phyloP scores from a whole-genome alignment of 2,329 filamentous ascomycete genomes.

The Fonsecaea erecta region DNA sequence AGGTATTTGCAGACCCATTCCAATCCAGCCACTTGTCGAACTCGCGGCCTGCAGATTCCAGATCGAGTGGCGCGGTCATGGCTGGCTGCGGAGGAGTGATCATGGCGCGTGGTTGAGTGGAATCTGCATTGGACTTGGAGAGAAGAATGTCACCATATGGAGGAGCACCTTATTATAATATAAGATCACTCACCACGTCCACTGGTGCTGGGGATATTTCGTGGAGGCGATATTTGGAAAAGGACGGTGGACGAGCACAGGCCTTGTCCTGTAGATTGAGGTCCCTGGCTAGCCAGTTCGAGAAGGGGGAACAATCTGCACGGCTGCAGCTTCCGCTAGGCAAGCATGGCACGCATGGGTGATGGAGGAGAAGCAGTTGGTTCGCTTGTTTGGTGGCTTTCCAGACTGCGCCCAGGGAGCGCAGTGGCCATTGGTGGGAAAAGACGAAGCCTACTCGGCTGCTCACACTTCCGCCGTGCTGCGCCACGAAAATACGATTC shows the following conservation, averaged over 20 bases:
- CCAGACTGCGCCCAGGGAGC: not conserved
- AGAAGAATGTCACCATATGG: not conserved
- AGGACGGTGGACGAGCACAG: not conserved
- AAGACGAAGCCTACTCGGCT: slow-evolving; percentile 13
- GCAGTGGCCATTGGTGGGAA: slow-evolving; percentile 13
- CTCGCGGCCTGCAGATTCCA: slow-evolving; percentile 34
- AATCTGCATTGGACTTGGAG: not conserved
- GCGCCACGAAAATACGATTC: slow-evolving; percentile 22
- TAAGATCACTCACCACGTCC: not conserved
- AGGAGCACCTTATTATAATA: slow-evolving; percentile 4
- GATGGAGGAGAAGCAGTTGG: slow-evolving; percentile 14
- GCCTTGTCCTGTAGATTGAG: not conserved
- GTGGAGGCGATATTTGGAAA: slow-evolving; percentile 15
- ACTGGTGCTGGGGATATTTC: not conserved
- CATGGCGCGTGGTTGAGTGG: slow-evolving; percentile 8
- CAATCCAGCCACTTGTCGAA: slow-evolving; percentile 39
- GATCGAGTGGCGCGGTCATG: slow-evolving; percentile 26
- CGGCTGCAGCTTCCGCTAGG: slow-evolving; percentile 1
- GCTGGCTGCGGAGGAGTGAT: slow-evolving; percentile 16
- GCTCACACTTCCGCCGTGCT: slow-evolving; percentile 7
- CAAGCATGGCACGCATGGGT: slow-evolving; percentile 4
- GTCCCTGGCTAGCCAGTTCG: slow-evolving; percentile 16
- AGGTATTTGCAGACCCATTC: slow-evolving; percentile 29
- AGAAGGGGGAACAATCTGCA: slow-evolving; percentile 18
- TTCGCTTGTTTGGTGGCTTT: slow-evolving; percentile 7